Conservation (phyloP, 2,329 filamentous ascomycete genomes). For the Curvularia spicifera region DNA sequence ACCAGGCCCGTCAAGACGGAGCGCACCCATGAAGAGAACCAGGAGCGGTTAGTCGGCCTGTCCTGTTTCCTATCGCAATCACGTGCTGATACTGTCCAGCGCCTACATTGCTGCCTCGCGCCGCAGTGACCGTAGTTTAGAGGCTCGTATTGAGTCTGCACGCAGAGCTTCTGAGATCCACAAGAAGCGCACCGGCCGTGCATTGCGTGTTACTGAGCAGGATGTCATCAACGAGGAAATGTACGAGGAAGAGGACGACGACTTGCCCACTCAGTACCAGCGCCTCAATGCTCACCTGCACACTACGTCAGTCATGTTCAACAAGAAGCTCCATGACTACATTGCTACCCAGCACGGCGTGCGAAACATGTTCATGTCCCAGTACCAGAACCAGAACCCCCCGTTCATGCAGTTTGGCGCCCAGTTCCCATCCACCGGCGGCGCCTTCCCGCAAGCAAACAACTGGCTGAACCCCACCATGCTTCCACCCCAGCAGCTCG, state of each 20-base stretch:
- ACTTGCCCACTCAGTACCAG: constrained; percentile 71
- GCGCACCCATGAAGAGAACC: constrained; percentile 79
- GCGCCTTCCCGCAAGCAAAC: constrained; percentile 26
- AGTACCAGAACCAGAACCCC: constrained; percentile 31
- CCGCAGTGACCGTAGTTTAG: constrained; percentile 82
- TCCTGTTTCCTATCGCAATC: neutral
- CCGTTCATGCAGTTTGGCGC: constrained; percentile 23
- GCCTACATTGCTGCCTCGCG: constrained; percentile 92
- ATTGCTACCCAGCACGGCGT: constrained; percentile 65
- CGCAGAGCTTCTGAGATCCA: constrained; percentile 89
- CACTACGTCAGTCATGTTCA: constrained; percentile 66
- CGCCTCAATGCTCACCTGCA: constrained; percentile 68
- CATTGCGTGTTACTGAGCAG: constrained; percentile 79
- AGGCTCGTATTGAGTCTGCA: constrained; percentile 87
- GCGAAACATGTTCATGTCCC: constrained; percentile 52
- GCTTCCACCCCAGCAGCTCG: constrained; percentile 45
- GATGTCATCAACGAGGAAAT: constrained; percentile 91
- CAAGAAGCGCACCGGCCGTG: constrained; percentile 83
- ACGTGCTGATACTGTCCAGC: constrained; percentile 53
- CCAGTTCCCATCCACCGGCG: constrained; percentile 33
- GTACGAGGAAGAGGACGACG: constrained; percentile 94
- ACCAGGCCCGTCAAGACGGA: constrained; percentile 66
- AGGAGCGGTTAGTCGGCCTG: constrained; percentile 63
- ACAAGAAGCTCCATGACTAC: constrained; percentile 66
- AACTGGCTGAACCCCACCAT: constrained; percentile 43